Base-by-base conservation (phyloP, 345 rosid genomes). In the Leavenworthia alabamica region DNA sequence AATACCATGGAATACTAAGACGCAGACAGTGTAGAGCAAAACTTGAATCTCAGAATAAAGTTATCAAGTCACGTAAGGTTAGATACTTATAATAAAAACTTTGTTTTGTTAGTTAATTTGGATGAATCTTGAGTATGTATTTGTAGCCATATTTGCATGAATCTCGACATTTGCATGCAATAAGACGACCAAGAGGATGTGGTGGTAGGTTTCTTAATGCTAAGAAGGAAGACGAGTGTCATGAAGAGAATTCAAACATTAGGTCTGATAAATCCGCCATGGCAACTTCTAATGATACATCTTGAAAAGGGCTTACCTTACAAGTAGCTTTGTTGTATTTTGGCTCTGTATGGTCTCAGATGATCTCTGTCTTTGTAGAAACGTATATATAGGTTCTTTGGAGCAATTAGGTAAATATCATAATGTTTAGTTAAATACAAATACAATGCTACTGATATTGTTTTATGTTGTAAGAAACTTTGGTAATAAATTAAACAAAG, bases 91-190 rank as follows among this genome's bases (percentile, higher is more conserved):
- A 28, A n/a, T n/a, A 41, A 15, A 50, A 17, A n/a, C 9, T 4
- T 4, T 32, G 6, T 32, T 15, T 56, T n/a, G 32, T 22, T 69
- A 8, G 23, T 68, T 68, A 45, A 0, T 49, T 24, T 60, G 28
- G 1, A 10, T 52, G 4, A 51, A 15, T 42, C 9, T 60, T 40
- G 41, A 52, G 42, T 8, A 0, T 52, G 7, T 53, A n/a, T 46
- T 46, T 32, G 84, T 82, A 93, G 99, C 99, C 97, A 7, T 93
- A 93, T 76, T 67, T 93, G 80, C 99, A 93, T 46, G 99, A 93
- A 71, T 93, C 99, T 66, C 91, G 99, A 9, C 97, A 93, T 78
- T 78, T 79, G 68, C 99, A 93, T 78, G 99, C 99, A 12, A 64
- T 93, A 48, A 81, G 80, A 84, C 74, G 99, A 72, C 97, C 96